phyloP scores from a whole-genome alignment of 1,284 basidiomycete genomes.

The Cryptococcus sp. region DNA sequence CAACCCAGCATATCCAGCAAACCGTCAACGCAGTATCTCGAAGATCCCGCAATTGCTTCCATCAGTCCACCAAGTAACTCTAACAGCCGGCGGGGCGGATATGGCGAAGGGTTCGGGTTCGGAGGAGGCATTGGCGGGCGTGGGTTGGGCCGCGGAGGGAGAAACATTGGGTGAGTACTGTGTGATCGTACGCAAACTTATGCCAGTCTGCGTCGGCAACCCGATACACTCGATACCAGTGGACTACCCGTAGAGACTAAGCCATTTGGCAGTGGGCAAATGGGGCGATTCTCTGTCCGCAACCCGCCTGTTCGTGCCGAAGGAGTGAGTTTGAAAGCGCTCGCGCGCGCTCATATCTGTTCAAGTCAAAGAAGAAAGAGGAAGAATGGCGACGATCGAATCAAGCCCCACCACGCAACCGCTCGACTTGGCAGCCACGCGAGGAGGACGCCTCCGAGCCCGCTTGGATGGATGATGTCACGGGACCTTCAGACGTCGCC shows the following conservation, averaged over 20 bases:
- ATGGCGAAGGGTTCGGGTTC: slow-evolving; percentile 49
- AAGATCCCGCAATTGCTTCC: slow-evolving; percentile 47
- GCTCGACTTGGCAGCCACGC: slow-evolving; percentile 5
- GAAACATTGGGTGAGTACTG: slow-evolving; percentile 39
- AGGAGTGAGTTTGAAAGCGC: slow-evolving; percentile 16
- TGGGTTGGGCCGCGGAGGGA: slow-evolving; percentile 25
- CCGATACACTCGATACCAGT: slow-evolving; percentile 14
- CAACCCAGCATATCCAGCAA: slow-evolving; percentile 3
- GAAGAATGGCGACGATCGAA: slow-evolving; percentile 18
- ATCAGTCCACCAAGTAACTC: slow-evolving; percentile 27
- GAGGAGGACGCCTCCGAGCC: slow-evolving; percentile 43
- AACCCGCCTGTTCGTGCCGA: slow-evolving; percentile 30
- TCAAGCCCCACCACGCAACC: slow-evolving; percentile 2
- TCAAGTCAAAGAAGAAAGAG: slow-evolving; percentile 14
- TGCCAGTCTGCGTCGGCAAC: slow-evolving; percentile 25
- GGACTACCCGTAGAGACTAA: slow-evolving; percentile 11
- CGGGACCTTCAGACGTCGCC: slow-evolving; percentile 28
- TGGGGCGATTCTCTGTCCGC: slow-evolving; percentile 38
- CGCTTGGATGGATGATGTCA: slow-evolving; percentile 48
- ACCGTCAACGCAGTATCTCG: slow-evolving; percentile 11
- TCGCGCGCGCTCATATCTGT: background rate
- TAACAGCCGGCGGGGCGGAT: slow-evolving; percentile 31
- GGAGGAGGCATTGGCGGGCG: slow-evolving; percentile 47
- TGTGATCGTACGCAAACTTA: background rate
- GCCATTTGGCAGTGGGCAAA: slow-evolving; percentile 24